Percentiles rank a stretch among this genome's conserved stretches.
These are phyloP conservation scores for Dothideomycetes sp. DNA, from an alignment of 2,329 filamentous ascomycete species.

Conservation along the genomic window DNA sequence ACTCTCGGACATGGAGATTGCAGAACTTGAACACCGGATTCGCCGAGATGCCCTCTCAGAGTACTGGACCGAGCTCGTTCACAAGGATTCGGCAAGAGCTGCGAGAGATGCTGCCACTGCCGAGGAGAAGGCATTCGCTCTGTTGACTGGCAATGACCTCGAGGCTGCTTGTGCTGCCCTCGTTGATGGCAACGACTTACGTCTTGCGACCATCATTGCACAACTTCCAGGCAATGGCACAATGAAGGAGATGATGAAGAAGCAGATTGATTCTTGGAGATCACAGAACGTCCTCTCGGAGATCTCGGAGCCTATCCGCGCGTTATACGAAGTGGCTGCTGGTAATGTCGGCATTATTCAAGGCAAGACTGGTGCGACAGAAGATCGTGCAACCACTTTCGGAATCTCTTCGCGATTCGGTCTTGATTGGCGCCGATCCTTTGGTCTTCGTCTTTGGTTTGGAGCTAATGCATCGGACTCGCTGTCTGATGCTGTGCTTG, in stretches of 20 bases:
- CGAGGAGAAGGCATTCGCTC: conserved; percentile 76
- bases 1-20: conserved; percentile 30
- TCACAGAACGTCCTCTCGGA: conserved; percentile 76
- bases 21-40: conserved; percentile 26
- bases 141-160: conserved; percentile 67
- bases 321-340: conserved; percentile 78
- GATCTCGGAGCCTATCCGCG: conserved; percentile 71
- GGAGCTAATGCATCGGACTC: conserved; percentile 57
- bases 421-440: conserved; percentile 86
- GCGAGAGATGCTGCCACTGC: conserved; percentile 49
- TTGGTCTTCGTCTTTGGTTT: conserved; percentile 88
- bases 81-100: conserved; percentile 26
- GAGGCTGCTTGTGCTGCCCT: conserved; percentile 74
- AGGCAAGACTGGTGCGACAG: conserved; percentile 61
- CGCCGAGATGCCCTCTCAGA: conserved; percentile 53
- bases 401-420: conserved; percentile 73
- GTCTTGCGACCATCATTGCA: conserved; percentile 73
- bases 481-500: conserved; percentile 59
- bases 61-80: conserved; percentile 46
- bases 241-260: conserved; percentile 61
- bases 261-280: conserved; percentile 77
- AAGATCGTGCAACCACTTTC: conserved; percentile 73
- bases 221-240: conserved; percentile 65
- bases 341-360: conserved; percentile 79
- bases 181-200: conserved; percentile 64